Base-by-base conservation (phyloP, 2,329 filamentous ascomycete genomes). In the Colletotrichum chlorophyti region DNA sequence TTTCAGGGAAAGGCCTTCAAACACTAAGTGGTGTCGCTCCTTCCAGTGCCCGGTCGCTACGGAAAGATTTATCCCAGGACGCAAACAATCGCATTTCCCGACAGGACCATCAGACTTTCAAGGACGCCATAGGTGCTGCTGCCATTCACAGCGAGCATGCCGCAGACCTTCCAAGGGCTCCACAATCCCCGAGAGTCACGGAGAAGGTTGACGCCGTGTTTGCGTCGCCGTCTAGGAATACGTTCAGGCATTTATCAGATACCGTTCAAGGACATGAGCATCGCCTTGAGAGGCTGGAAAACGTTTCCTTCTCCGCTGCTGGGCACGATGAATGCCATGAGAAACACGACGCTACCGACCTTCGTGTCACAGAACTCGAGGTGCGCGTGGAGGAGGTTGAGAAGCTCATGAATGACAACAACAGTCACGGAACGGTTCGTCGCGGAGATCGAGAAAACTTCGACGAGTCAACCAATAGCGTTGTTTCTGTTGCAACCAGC, bases 261-360 rank as follows among this genome's bases (percentile, higher is more conserved):
- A 78, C 79, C n/a, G 79, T 88, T 58, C 76, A 82, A 57, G 80
- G 82, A 15, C 83, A 92, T 58, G 85, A 85, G 32, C 79, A 83
- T 49, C 86, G 91, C 2, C 71, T 94, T 11, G 87, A 91, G 45
- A 76, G 79, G 53, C 77, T 93, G 6, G 91, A 94, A 71, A 90
- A 82, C 47, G 78, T 83, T 2, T 92, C 89, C 0, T 91, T 92
- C 66, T 85, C 85, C 21, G 80, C 84, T 38, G 79, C 81, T 15
- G 81, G 82, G n/a, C 82, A 89, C 43, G 89, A 92, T 19, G 87
- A 90, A 32, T 84, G 90, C 45, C 77, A 86, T 15, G 88, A 91
- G 17, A 85, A 83, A 51, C 82, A 90, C 65, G 89, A 92, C 29
- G 74, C 84, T 43, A 70, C 84, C 40, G 90, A 93, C 63, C 79